phyloP scores from a whole-genome alignment of 306 rosid species.

The Clitoria ternatea region DNA sequence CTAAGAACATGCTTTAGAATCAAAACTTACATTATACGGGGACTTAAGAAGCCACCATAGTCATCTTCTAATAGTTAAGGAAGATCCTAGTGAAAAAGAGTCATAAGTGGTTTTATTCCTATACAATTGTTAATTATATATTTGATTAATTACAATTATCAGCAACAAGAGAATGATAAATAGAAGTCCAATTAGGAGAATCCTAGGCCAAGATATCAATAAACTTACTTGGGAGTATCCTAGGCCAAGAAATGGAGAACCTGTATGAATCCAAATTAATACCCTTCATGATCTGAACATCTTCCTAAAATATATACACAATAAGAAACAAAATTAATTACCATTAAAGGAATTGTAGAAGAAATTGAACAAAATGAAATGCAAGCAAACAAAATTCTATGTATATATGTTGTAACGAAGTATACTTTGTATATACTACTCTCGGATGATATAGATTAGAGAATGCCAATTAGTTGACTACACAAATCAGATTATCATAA shows the following conservation, averaged over 20 bases:
- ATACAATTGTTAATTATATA: not conserved
- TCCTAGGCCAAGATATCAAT: not conserved
- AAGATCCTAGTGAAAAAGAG: slow-evolving; percentile 55
- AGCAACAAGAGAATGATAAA: not conserved
- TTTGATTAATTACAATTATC: not conserved
- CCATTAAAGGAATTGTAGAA: not conserved
- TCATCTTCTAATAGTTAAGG: slow-evolving; percentile 49
- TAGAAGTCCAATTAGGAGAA: not conserved
- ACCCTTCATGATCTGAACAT: slow-evolving; percentile 45
- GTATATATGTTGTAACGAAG: too few species aligned
- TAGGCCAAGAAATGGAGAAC: slow-evolving; percentile 64
- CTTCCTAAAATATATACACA: slow-evolving; percentile 26
- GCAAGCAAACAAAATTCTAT: too few species aligned
- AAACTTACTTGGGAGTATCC: slow-evolving; percentile 51
- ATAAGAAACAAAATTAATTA: not conserved
- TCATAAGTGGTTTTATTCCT: slow-evolving; percentile 42
- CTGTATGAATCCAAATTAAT: slow-evolving; percentile 51
- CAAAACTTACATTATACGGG: not conserved
- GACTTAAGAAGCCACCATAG: slow-evolving; percentile 40
- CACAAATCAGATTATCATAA: too few species aligned
- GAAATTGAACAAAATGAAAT: too few species aligned
- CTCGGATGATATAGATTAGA: too few species aligned
- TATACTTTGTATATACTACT: not conserved
- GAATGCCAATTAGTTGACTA: too few species aligned
- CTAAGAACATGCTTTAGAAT: not conserved